A percentile compares a stretch with the other conserved stretches of the same genome.
These are phyloP conservation scores for Cyclotella baltica DNA, from an alignment of 108 stramenopile genomes.

Conservation along the genomic window DNA sequence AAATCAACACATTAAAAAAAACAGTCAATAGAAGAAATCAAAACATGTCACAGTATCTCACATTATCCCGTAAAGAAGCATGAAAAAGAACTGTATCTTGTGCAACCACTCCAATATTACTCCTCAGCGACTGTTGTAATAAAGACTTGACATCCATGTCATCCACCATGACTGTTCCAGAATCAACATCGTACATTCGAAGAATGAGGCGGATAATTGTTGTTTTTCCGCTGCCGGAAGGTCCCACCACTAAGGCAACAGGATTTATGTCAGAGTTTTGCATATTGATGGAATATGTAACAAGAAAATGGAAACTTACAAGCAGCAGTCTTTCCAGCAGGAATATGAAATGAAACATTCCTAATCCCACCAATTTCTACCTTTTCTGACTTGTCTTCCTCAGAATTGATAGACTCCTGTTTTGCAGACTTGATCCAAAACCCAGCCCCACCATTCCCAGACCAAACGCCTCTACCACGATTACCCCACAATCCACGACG, in stretches of 20 bases:
- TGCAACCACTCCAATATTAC: constrained; percentile 74
- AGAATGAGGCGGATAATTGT: constrained; percentile 69
- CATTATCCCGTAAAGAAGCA: constrained; percentile 69
- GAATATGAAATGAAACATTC: constrained; percentile 44
- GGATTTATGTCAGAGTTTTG: too few relatives aligned
- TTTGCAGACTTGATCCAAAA: constrained; percentile 34
- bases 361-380: constrained; percentile 40
- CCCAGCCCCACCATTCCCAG: constrained; percentile 29
- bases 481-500: constrained; percentile 42
- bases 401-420: constrained; percentile 1
- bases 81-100: constrained; percentile 88
- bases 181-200: constrained; percentile 64
- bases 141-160: constrained; percentile 66
- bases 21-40: not conserved
- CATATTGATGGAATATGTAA: not conserved
- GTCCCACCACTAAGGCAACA: constrained; percentile 56
- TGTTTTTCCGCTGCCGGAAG: constrained; percentile 74
- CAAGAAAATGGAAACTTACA: constrained; percentile 7
- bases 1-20: not conserved
- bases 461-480: constrained; percentile 23
- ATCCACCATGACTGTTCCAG: constrained; percentile 66
- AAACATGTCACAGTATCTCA: too few relatives aligned
- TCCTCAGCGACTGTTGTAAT: constrained; percentile 55
- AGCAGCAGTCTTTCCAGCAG: constrained; percentile 48
- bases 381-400: constrained; percentile 13